Conservation (phyloP, 129 eudicot genomes). For the Flaveria sonorensis region DNA sequence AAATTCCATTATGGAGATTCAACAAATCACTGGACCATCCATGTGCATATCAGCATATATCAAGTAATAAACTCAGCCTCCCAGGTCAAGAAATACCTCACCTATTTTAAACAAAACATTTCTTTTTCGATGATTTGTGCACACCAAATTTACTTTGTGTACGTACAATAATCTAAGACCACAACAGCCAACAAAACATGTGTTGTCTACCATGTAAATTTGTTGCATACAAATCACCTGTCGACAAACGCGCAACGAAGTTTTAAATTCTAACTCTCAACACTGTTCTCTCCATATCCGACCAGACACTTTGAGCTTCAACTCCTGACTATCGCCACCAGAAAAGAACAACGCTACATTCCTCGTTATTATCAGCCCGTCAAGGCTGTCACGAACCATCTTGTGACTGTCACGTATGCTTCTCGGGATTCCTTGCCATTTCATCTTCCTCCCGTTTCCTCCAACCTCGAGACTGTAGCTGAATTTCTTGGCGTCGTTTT, state of each 20-base stretch:
- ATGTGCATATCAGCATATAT: neutral
- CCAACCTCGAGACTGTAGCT: conserved; percentile 63
- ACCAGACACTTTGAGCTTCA: conserved; percentile 66
- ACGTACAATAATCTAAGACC: neutral
- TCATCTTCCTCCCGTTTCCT: conserved; percentile 50
- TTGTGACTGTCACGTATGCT: conserved; percentile 73
- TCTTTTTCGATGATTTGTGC: neutral
- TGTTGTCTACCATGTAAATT: neutral
- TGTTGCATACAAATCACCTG: conserved; percentile 12
- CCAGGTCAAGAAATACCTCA: neutral
- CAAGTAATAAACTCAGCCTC: neutral
- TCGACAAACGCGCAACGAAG: neutral
- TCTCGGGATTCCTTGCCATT: conserved; percentile 73
- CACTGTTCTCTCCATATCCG: conserved; percentile 62
- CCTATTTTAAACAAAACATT: conserved; percentile 6
- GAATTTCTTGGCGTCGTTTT: conserved; percentile 60
- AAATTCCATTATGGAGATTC: too few species aligned
- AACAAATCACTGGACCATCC: too few species aligned
- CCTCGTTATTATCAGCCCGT: conserved; percentile 55
- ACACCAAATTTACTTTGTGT: conserved; percentile 3
- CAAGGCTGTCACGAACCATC: conserved; percentile 57
- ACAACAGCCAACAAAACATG: neutral
- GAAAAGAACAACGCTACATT: conserved; percentile 61
- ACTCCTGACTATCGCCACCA: conserved; percentile 62
- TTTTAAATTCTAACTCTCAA: conserved; percentile 4